Evolutionary conservation across 768 basidiomycete genomes (phyloP), one percentile per base, ranked within the genome.

Genomic region (Sarcodon sp.): DNA sequence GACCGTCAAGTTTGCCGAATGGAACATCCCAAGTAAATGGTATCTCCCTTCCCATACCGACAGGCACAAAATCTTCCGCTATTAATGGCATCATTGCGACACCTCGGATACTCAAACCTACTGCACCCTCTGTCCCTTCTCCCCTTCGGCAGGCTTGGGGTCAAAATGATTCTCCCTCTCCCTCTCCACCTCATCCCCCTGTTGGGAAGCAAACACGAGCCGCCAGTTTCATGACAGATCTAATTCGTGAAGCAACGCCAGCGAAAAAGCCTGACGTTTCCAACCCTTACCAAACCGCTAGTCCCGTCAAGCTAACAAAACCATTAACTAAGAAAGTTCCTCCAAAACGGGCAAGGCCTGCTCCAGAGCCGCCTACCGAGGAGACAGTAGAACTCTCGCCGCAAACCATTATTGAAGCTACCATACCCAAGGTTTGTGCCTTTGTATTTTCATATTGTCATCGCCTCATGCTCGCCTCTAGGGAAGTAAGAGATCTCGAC

Each of bases 401-500:
- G 1, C 82, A 83, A 52, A 76, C 75, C 35, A 80, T 85, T 45
- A 82, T 88, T 41, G 83, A 86, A 62, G 83, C 84, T 3, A 87
- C 85, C 1, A 57, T 87, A 10, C 86, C 86, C 11, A 84, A 79
- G 71, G 80, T 78, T 50, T 50, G 72, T 62, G 12, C 13, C 3
- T 21, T 45, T 33, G 21, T 36, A 4, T 36, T 49, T 15, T 47
- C 15, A 15, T 31, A 27, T 35, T 31, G 7, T 47, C 39, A 16
- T 6, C 21, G 49, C 56, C 16, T 55, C 41, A 21, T 50, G 51
- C 37, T 51, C 12, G 37, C 35, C 37, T 54, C 18, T 57, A 87
- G 84, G 86, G 85, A 50, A 85, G 79, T 59, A 85, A 85, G 58
- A 80, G 86, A 43, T 77, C 83, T 39, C 75, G 85, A 36, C 84